Evolutionary conservation across 176 grass and related monocot genomes (phyloP).

Genomic region (Paspalum vaginatum): DNA sequence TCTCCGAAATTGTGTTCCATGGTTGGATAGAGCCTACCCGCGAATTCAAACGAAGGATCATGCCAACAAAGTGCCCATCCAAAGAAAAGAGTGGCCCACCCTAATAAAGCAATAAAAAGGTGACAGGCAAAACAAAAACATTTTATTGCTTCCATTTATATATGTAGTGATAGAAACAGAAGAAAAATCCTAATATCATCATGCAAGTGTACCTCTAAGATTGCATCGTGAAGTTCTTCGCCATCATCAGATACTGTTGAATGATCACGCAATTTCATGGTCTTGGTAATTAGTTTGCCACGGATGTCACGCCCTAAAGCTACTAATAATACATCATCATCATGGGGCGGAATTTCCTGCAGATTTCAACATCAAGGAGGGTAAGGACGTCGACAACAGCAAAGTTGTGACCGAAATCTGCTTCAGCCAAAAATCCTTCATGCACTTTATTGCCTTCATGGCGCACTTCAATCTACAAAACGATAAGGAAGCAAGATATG

Average conservation of each 20-base stretch:
- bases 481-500: not conserved
- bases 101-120: not conserved
- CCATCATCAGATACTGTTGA: not conserved
- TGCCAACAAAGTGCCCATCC: constrained; percentile 31
- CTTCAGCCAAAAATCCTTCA: constrained; percentile 3
- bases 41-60: not conserved
- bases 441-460: constrained; percentile 6
- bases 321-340: not conserved
- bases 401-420: constrained; percentile 13
- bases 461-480: constrained; percentile 16
- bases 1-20: not conserved
- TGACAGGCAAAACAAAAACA: not conserved
- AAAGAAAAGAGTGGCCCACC: constrained; percentile 27
- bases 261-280: not conserved
- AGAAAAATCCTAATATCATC: not conserved
- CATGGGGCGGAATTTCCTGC: not conserved
- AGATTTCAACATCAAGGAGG: not conserved
- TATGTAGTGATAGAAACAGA: not conserved
- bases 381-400: not conserved
- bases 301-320: not conserved
- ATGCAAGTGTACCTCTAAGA: too few relatives aligned
- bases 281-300: not conserved
- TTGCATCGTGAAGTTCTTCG: too few relatives aligned
- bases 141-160: not conserved
- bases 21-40: not conserved